phyloP scores from a whole-genome alignment of 257 asterid genomes.

The Solanum ossicruentum region DNA sequence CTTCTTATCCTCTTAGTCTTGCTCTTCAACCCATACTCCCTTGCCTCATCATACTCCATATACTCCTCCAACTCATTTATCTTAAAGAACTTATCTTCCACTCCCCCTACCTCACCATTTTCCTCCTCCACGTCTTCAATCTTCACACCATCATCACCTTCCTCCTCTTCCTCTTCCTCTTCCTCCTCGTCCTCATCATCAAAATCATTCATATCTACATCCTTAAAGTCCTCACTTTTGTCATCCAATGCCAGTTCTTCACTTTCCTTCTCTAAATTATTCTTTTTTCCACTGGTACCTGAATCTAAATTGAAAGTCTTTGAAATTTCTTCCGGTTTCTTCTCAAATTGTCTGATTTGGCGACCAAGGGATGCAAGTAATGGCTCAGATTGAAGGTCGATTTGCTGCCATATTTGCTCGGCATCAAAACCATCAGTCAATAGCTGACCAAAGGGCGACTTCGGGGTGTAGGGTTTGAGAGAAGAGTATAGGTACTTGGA shows the following conservation, averaged over 20 bases:
- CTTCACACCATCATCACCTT: conserved; percentile 8
- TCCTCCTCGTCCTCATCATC: conserved; percentile 8
- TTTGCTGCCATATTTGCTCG: conserved; percentile 94
- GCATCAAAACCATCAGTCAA: conserved; percentile 53
- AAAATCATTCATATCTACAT: conserved; percentile 6
- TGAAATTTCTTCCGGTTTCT: conserved; percentile 39
- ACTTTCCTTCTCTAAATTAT: neutral
- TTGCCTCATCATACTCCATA: conserved; percentile 58
- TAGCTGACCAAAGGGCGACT: conserved; percentile 44
- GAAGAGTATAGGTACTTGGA: conserved; percentile 41
- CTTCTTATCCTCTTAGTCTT: neutral
- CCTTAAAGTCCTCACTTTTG: conserved; percentile 25
- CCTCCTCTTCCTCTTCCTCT: conserved; percentile 14
- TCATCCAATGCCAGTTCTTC: conserved; percentile 2
- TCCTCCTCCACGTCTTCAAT: conserved; percentile 4
- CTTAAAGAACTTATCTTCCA: conserved; percentile 78
- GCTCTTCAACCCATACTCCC: conserved; percentile 56
- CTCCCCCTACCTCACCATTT: conserved; percentile 22
- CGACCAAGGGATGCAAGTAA: conserved; percentile 50
- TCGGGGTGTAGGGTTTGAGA: conserved; percentile 52
- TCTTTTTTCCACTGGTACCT: neutral
- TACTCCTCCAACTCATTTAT: conserved; percentile 71
- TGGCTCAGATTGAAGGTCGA: conserved; percentile 74
- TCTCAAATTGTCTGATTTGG: conserved; percentile 50
- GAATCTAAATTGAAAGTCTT: conserved; percentile 25